Conservation (phyloP, 2,329 filamentous ascomycete species). For the Graphilbum ipis-grandicollis region DNA sequence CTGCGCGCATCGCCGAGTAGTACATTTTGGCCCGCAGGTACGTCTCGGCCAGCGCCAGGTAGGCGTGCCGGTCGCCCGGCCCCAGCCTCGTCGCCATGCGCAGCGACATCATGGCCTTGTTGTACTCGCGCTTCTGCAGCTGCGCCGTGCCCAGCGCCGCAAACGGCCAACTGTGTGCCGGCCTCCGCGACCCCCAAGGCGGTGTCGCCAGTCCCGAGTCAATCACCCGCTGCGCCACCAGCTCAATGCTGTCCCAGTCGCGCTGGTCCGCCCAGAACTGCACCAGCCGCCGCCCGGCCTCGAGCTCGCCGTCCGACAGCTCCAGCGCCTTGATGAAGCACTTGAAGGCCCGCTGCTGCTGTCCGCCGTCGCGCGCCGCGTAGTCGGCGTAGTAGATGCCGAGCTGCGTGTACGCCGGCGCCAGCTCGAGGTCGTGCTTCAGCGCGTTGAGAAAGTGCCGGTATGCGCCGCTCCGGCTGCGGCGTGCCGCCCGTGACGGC, state of each 20-base stretch:
- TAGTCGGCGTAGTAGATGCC: slow-evolving; percentile 89
- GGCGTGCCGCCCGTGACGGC: slow-evolving; percentile 54
- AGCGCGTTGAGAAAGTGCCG: slow-evolving; percentile 66
- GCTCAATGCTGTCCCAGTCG: slow-evolving; percentile 93
- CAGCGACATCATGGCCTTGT: slow-evolving; percentile 79
- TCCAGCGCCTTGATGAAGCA: slow-evolving; percentile 97
- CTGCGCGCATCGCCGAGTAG: slow-evolving; percentile 84
- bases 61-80: slow-evolving; percentile 82
- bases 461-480: slow-evolving; percentile 69
- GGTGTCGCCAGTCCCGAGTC: slow-evolving; percentile 89
- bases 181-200: slow-evolving; percentile 81
- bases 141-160: slow-evolving; percentile 87
- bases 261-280: slow-evolving; percentile 72
- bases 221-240: slow-evolving; percentile 76
- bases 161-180: slow-evolving; percentile 89
- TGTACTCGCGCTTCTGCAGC: slow-evolving; percentile 82
- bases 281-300: slow-evolving; percentile 75
- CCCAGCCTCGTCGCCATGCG: slow-evolving; percentile 72
- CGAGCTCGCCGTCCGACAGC: slow-evolving; percentile 69
- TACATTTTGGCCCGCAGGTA: slow-evolving; percentile 90
- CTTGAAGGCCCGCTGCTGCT: slow-evolving; percentile 66
- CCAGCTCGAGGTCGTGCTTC: slow-evolving; percentile 73
- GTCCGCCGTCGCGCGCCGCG: slow-evolving; percentile 68
- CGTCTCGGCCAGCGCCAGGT: slow-evolving; percentile 91
- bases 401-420: slow-evolving; percentile 79